Evolutionary conservation across 305 asterid genomes (phyloP), one percentile per base, ranked within the genome.

Genomic region (Solanum hybrid): DNA sequence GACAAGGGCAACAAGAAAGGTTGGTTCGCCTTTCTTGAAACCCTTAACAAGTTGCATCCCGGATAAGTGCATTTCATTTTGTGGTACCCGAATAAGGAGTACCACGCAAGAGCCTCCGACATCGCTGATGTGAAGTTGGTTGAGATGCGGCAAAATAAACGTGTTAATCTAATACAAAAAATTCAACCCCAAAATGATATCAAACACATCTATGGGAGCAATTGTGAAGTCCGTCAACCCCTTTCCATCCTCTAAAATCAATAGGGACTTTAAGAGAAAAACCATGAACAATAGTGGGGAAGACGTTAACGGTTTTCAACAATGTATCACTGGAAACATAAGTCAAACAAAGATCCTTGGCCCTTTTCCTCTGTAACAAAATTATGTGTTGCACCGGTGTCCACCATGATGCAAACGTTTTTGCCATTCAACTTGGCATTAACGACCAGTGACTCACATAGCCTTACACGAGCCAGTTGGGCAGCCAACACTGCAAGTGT

Each of bases 201-300:
- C 73, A 61, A 61, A 22, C 26, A 61, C 26, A n/a, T 61, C 28
- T 0, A 61, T 61, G 7, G 28, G 73, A 3, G 1, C 73, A 8
- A 61, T n/a, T 9, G 73, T 61, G 28, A 61, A 61, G 9, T 61
- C 73, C 9, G 4, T 61, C 5, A 61, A 61, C 73, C 73, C 28
- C 5, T 61, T 20, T 39, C 11, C 0, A 20, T 16, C 5, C 0
- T 20, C 5, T 26, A 3, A 61, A 61, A 22, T 8, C 11, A 61
- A 22, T n/a, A 0, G 10, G 12, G 10, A 61, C 1, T 8, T 20
- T n/a, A 3, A 6, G 5, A 10, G 33, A 1, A 4, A 26, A 24
- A 5, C 3, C 74, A n/a, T 64, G 10, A 0, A 64, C 28, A 69
- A 1, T 69, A 24, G 16, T 69, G 7, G 75, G 31, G 13, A n/a